Evolutionary conservation across 768 basidiomycete genomes (phyloP).

Genomic region (Plicaturopsis crispa): DNA sequence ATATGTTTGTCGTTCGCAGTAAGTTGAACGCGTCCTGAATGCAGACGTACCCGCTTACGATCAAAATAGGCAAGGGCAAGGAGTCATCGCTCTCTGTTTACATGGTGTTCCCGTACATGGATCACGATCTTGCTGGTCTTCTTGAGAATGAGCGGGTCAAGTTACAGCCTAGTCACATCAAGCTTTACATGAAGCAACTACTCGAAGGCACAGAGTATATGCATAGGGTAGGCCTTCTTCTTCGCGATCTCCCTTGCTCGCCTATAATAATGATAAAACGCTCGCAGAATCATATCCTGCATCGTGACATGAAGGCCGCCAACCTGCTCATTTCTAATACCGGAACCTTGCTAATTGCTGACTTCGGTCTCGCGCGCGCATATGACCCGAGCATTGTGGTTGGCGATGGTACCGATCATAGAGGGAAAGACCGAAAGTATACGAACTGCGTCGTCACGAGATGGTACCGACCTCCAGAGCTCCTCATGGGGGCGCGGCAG

Average conservation of each 20-base stretch:
- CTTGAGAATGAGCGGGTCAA: slow-evolving; percentile 88
- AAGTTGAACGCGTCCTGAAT: slow-evolving; percentile 25
- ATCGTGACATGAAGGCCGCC: slow-evolving; percentile 98
- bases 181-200: slow-evolving; percentile 92
- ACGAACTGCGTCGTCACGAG: slow-evolving; percentile 94
- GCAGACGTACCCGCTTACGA: slow-evolving; percentile 1
- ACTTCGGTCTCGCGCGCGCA: slow-evolving; percentile 91
- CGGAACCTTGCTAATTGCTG: slow-evolving; percentile 83
- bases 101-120: slow-evolving; percentile 99
- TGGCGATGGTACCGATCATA: slow-evolving; percentile 30
- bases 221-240: slow-evolving; percentile 64
- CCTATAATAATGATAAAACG: slow-evolving; percentile 2
- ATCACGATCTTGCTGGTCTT: slow-evolving; percentile 93
- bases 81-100: slow-evolving; percentile 75
- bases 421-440: slow-evolving; percentile 61
- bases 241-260: slow-evolving; percentile 1
- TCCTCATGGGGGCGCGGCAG: slow-evolving; percentile 80
- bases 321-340: slow-evolving; percentile 89
- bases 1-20: slow-evolving; percentile 89
- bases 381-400: slow-evolving; percentile 47
- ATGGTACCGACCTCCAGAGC: slow-evolving; percentile 93
- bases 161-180: slow-evolving; percentile 79
- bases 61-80: slow-evolving; percentile 57
- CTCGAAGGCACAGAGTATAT: slow-evolving; percentile 96
- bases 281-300: slow-evolving; percentile 85